Conservation (phyloP, 345 rosid species). For the Citrus mangshanensis region DNA sequence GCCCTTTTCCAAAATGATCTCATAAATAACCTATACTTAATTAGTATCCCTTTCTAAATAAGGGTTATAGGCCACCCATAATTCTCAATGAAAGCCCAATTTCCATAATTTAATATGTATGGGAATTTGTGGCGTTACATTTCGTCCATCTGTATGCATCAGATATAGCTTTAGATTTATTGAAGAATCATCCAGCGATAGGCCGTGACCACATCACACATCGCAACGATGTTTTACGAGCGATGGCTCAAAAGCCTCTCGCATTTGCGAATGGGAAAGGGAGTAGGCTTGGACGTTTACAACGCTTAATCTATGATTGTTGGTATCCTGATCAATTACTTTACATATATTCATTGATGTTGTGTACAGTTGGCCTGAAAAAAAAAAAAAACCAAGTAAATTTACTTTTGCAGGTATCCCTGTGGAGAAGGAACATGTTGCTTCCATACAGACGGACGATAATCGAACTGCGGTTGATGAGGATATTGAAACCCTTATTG, state of each 20-base stretch:
- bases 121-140: too few relatives aligned
- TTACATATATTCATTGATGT: too few relatives aligned
- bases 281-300: background rate
- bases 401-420: background rate
- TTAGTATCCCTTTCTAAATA: too few relatives aligned
- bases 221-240: background rate
- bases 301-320: background rate
- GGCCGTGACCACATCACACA: background rate
- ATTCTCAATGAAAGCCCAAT: too few relatives aligned
- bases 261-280: background rate
- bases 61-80: too few relatives aligned
- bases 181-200: background rate
- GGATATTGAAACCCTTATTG: background rate
- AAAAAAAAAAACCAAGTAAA: too few relatives aligned
- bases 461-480: background rate
- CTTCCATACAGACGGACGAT: background rate
- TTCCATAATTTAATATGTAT: too few relatives aligned
- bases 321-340: background rate
- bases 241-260: background rate
- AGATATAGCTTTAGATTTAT: constrained; percentile 5
- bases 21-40: too few relatives aligned
- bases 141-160: background rate
- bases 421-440: background rate
- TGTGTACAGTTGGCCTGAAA: too few relatives aligned
- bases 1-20: too few relatives aligned